phyloP scores from a whole-genome alignment of 345 rosid species.

The Ceriops decandra region DNA sequence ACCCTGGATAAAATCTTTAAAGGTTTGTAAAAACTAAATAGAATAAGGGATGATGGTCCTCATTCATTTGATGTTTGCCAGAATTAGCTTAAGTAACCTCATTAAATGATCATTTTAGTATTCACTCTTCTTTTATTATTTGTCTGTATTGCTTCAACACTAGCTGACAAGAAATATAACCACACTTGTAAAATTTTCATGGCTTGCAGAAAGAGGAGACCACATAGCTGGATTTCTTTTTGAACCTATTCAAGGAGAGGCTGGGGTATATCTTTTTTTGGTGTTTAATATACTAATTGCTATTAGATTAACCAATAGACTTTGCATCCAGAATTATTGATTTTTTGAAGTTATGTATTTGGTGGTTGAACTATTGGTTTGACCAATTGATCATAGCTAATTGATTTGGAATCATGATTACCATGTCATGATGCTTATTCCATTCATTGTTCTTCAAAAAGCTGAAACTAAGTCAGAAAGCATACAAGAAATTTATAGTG shows the following conservation, averaged over 20 bases:
- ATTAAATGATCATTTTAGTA: conserved; percentile 3
- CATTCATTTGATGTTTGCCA: not conserved
- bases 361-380: too few relatives aligned
- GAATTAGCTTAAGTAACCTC: conserved; percentile 1
- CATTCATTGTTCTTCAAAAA: too few relatives aligned
- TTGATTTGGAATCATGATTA: too few relatives aligned
- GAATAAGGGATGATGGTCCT: not conserved
- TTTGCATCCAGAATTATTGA: not conserved
- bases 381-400: too few relatives aligned
- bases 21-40: conserved; percentile 39
- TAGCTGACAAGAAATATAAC: not conserved
- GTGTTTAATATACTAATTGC: not conserved
- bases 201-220: conserved; percentile 63
- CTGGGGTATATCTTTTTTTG: conserved; percentile 64
- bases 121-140: not conserved
- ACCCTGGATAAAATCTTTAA: conserved; percentile 69
- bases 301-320: not conserved
- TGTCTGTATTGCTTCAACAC: conserved; percentile 1
- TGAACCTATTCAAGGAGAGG: conserved; percentile 99
- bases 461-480: too few relatives aligned
- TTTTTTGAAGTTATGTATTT: not conserved
- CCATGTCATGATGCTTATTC: too few relatives aligned
- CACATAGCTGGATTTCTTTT: conserved; percentile 87
- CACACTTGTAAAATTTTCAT: conserved; percentile 9
- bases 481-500: too few relatives aligned